phyloP scores from a whole-genome alignment of 192 early-diverging fungal species.

The Coemansia sp. region DNA sequence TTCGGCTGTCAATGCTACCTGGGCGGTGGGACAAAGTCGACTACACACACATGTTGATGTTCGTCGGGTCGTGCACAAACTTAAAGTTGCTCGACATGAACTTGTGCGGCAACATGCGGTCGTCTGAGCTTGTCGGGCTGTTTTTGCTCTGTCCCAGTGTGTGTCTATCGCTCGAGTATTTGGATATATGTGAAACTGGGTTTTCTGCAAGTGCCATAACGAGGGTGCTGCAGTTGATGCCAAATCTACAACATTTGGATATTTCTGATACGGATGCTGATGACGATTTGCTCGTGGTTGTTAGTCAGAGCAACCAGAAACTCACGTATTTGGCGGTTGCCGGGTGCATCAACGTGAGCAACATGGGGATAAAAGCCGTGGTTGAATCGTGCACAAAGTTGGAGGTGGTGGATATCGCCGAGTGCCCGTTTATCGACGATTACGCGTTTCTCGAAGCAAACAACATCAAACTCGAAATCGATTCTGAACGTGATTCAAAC shows the following conservation, averaged over 20 bases:
- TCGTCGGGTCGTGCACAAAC: background rate
- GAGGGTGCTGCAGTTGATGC: background rate
- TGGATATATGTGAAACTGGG: slow-evolving; percentile 3
- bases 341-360: background rate
- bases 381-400: background rate
- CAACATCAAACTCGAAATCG: background rate
- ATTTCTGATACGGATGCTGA: slow-evolving; percentile 2
- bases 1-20: slow-evolving; percentile 1
- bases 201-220: background rate
- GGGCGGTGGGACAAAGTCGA: slow-evolving; percentile 8
- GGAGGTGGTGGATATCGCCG: background rate
- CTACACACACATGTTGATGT: background rate
- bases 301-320: background rate
- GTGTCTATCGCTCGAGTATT: background rate
- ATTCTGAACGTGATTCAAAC: background rate
- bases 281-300: background rate
- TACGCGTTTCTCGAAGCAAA: background rate
- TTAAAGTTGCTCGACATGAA: slow-evolving; percentile 5
- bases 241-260: background rate
- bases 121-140: background rate
- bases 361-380: background rate
- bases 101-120: slow-evolving; percentile 6
- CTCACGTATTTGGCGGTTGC: background rate
- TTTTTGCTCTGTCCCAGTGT: background rate
- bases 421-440: slow-evolving; percentile 6